Base-by-base conservation (phyloP, 306 rosid genomes). In the Senna tora region DNA sequence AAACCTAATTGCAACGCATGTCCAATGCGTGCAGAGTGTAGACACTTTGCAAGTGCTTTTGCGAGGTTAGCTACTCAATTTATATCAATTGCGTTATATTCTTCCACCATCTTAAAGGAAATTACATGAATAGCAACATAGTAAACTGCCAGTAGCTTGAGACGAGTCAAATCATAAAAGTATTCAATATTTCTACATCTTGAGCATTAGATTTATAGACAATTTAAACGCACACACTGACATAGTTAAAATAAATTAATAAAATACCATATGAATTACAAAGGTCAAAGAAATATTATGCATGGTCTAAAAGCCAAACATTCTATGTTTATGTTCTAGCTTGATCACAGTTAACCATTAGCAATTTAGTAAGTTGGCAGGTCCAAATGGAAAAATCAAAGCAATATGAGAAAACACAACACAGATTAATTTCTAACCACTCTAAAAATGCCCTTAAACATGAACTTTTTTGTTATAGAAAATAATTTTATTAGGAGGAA, bases 11-110 rank as follows among this genome's bases (percentile, higher is more conserved):
- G 99, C 80, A 94, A 89, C 72, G 96, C 99, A 66, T 94, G 99
- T 75, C 99, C 99, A 42, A 83, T 94, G 99, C 85, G 97, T 82
- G 99, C 95, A 77, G 99, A 94, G 58, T 94, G 99, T 85, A 89
- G 96, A 69, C 97, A 94, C 82, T 94, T 94, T 28, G 99, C 97
- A 68, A 94, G 98, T 75, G 98, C 98, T 77, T 94, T 94, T 79
- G 98, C 97, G 79, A 94, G 99, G 99, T 94, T 75, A 58, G 86
- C 55, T 46, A 72, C 50, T 79, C 61, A 25, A 65, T 57, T 20
- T 57, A 64, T 60, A 28, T 76, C 51, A 56, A 22, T 22, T 72
- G 59, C 55, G 49, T 76, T 69, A 71, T 49, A 65, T 56, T 21
- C 49, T 62, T 17, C 55, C 69, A 68, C 69, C 65, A 69, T 59